Evolutionary conservation across 352 stramenopile genomes (phyloP).

Genomic region (Globisporangium ultimum): DNA sequence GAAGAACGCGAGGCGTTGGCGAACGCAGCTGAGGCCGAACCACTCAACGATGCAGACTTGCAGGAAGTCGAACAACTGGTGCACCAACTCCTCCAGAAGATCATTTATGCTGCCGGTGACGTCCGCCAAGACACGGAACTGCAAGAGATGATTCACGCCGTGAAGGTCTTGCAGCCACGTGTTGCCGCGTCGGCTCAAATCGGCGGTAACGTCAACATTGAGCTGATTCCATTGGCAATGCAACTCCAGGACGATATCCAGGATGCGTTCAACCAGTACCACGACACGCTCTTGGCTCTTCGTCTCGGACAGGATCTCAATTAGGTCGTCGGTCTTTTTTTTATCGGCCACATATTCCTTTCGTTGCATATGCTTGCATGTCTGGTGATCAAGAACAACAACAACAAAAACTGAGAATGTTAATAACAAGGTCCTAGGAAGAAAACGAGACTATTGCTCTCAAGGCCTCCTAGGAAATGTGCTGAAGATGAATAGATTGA

Average conservation of each 20-base stretch:
- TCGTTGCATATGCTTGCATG: no score
- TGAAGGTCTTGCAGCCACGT: constrained; percentile 84
- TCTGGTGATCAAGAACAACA: no score
- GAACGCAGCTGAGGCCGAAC: constrained; percentile 80
- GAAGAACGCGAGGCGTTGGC: constrained; percentile 85
- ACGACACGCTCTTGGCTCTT: constrained; percentile 84
- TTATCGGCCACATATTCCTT: no score
- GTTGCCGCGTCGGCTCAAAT: constrained; percentile 84
- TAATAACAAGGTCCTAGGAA: background rate
- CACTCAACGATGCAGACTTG: constrained; percentile 83
- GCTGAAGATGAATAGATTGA: constrained; percentile 16
- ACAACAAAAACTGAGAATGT: background rate
- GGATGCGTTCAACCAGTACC: constrained; percentile 90
- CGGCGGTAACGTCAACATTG: constrained; percentile 83
- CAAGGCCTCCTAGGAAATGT: background rate
- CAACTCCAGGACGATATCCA: constrained; percentile 90
- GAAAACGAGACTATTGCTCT: no score
- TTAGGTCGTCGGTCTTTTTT: constrained; percentile 18
- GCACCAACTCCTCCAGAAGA: constrained; percentile 85
- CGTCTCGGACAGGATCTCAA: constrained; percentile 82
- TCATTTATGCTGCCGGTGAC: constrained; percentile 85
- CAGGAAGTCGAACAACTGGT: constrained; percentile 88
- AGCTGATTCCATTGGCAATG: constrained; percentile 86
- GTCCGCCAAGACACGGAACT: constrained; percentile 86
- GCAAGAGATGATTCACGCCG: constrained; percentile 89